Conservation (phyloP, 2,329 filamentous ascomycete species). For the Aspergillus sp. region DNA sequence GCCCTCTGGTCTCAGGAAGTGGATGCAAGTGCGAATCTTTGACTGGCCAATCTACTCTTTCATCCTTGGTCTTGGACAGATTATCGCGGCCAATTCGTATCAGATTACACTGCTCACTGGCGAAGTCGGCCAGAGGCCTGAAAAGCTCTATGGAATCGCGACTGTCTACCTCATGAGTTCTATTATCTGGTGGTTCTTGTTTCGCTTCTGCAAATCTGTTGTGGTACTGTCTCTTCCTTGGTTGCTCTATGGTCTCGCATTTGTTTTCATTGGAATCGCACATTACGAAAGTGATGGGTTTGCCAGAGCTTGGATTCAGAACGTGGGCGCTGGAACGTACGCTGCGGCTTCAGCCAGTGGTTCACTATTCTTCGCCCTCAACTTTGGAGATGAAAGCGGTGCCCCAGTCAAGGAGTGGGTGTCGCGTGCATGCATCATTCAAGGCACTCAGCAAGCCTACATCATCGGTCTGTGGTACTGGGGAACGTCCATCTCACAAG, state of each 20-base stretch:
- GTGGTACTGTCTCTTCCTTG: conserved; percentile 65
- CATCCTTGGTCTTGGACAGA: conserved; percentile 64
- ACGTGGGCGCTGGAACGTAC: conserved; percentile 65
- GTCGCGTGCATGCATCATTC: conserved; percentile 68
- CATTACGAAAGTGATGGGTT: conserved; percentile 54
- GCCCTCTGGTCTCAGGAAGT: conserved; percentile 60
- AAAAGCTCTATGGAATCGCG: conserved; percentile 64
- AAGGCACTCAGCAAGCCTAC: conserved; percentile 70
- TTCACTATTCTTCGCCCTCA: conserved; percentile 68
- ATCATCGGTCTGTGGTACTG: conserved; percentile 69
- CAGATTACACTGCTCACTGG: conserved; percentile 71
- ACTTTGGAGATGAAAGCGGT: conserved; percentile 68
- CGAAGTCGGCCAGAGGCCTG: conserved; percentile 62
- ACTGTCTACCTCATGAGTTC: conserved; percentile 63
- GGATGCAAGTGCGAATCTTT: conserved; percentile 61
- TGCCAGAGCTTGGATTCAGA: conserved; percentile 60
- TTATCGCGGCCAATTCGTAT: conserved; percentile 69
- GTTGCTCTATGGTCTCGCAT: conserved; percentile 65
- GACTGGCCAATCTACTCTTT: conserved; percentile 69
- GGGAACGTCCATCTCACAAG: conserved; percentile 60
- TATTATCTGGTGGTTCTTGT: conserved; percentile 66
- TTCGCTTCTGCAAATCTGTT: conserved; percentile 61
- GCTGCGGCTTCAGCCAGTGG: conserved; percentile 66
- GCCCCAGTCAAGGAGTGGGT: conserved; percentile 68
- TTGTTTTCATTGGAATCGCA: conserved; percentile 66